Base-by-base conservation (phyloP, 1,284 basidiomycete genomes). In the Boletus smithii region DNA sequence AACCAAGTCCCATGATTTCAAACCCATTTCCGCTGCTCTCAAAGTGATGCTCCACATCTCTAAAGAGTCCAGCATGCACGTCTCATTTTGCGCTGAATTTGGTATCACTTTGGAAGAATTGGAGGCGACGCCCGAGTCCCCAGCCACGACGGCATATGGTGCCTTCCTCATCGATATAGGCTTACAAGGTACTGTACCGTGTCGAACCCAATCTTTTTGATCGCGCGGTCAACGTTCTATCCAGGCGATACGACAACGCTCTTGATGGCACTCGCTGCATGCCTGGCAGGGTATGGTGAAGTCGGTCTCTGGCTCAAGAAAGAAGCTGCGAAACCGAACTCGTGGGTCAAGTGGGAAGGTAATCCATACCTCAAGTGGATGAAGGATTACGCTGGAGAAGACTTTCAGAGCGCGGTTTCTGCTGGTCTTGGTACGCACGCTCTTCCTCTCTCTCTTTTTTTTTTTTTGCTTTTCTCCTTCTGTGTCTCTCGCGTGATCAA, bases 231-330 rank as follows among this genome's bases (percentile, higher is more conserved):
- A 8, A 40, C 10, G 33, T 29, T 18, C 14, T 38, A 10, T 38
- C 8, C 22, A 86, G 82, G 91, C 4, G 89, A 93, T 61, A 67
- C 81, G 11, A 78, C 83, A 23, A 85, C 83, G 51, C 70, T 95
- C 10, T 68, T 89, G 18, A 84, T 97, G 63, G 89, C 91, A 0
- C 78, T 95, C 2, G 81, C 87, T 14, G 86, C 90, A 5, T 98
- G 95, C 65, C 73, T 97, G 11, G 70, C 97, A 0, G 95, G 95
- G 0, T 98, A 97, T 61, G 95, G 92, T n/a, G 91, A 97, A 65
- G 90, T 95, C 0, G 95, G 93, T 0, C 70, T 91, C 33, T 95
- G 81, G 86, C 70, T 89, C 38, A 78, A 77, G 65, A 77, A 72
- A 42, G 75, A 85, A 51, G 74, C 82, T 1, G 57, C 62, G 17